phyloP scores from a whole-genome alignment of 768 basidiomycete species.

The Dentipellis sp. region DNA sequence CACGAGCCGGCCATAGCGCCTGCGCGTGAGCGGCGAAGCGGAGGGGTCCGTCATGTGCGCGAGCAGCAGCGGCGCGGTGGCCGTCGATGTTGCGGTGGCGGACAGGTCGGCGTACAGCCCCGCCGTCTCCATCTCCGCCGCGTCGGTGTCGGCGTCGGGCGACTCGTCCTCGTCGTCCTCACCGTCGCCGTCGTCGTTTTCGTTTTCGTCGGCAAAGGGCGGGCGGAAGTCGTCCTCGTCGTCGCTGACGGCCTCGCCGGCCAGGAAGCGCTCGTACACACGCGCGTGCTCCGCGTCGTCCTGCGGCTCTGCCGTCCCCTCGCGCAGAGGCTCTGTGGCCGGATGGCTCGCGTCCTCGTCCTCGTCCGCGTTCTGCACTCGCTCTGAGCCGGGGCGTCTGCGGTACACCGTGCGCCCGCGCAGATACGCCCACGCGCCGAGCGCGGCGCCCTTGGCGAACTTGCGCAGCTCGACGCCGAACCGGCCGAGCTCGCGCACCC shows the following conservation, averaged over 20 bases:
- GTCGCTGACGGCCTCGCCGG: constrained; percentile 46
- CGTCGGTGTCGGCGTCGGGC: not conserved
- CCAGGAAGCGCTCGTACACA: constrained; percentile 48
- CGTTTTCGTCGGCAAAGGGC: not conserved
- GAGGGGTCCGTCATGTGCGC: constrained; percentile 42
- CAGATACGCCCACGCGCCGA: constrained; percentile 6
- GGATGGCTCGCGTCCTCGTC: not conserved
- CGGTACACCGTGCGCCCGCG: constrained; percentile 5
- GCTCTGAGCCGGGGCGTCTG: not conserved
- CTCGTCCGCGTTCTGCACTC: not conserved
- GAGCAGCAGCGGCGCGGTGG: constrained; percentile 36
- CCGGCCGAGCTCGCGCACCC: constrained; percentile 28
- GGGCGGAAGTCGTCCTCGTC: constrained; percentile 34
- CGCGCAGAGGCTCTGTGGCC: not conserved
- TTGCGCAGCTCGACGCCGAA: constrained; percentile 3
- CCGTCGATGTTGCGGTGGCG: constrained; percentile 21
- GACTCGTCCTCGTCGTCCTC: constrained; percentile 1
- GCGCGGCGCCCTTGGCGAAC: constrained; percentile 9
- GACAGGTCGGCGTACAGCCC: constrained; percentile 50
- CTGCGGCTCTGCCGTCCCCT: constrained; percentile 13
- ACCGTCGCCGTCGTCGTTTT: constrained; percentile 14
- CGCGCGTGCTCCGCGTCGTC: constrained; percentile 25
- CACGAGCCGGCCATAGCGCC: constrained; percentile 32
- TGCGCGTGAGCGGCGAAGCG: constrained; percentile 40
- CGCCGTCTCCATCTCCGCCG: constrained; percentile 18